Conservation (phyloP, 2,329 filamentous ascomycete species). For the Phaeomoniella chlamydospora region DNA sequence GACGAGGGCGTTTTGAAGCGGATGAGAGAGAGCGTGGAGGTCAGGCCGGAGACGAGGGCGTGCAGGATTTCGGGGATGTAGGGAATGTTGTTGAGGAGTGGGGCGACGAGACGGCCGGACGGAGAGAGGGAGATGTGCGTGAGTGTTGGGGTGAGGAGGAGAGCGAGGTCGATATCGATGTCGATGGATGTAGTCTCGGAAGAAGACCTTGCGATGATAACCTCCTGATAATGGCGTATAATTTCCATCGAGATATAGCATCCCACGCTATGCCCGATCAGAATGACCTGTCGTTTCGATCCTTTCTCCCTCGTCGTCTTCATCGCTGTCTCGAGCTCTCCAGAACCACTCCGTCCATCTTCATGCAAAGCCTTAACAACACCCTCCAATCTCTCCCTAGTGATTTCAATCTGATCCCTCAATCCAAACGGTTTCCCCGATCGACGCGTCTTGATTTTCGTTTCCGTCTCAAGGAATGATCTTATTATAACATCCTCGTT, state of each 20-base stretch:
- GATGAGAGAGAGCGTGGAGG: slow-evolving; percentile 13
- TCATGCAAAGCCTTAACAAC: slow-evolving; percentile 14
- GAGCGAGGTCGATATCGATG: slow-evolving; percentile 31
- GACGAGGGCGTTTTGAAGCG: too few relatives aligned
- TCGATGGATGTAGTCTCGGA: slow-evolving; percentile 9
- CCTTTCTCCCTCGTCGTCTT: slow-evolving; percentile 7
- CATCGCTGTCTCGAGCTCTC: slow-evolving; percentile 7
- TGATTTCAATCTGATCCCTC: slow-evolving; percentile 32
- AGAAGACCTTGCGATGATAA: not conserved
- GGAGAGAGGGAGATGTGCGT: slow-evolving; percentile 53
- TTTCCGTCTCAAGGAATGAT: not conserved
- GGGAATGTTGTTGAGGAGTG: slow-evolving; percentile 43
- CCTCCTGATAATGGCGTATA: slow-evolving; percentile 28
- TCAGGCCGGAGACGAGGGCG: slow-evolving; percentile 26
- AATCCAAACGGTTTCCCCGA: slow-evolving; percentile 5
- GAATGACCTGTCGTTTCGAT: slow-evolving; percentile 31
- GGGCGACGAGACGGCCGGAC: slow-evolving; percentile 47
- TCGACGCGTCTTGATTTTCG: not conserved
- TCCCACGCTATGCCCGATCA: slow-evolving; percentile 64
- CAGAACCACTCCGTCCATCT: too few relatives aligned
- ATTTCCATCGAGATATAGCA: slow-evolving; percentile 58
- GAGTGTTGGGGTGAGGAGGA: slow-evolving; percentile 62
- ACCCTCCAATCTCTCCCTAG: slow-evolving; percentile 25
- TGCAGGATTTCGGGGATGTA: slow-evolving; percentile 20
- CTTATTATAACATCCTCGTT: slow-evolving; percentile 1